Evolutionary conservation across 495 filamentous ascomycete genomes (phyloP).

Genomic region (Xylaria palmicola): DNA sequence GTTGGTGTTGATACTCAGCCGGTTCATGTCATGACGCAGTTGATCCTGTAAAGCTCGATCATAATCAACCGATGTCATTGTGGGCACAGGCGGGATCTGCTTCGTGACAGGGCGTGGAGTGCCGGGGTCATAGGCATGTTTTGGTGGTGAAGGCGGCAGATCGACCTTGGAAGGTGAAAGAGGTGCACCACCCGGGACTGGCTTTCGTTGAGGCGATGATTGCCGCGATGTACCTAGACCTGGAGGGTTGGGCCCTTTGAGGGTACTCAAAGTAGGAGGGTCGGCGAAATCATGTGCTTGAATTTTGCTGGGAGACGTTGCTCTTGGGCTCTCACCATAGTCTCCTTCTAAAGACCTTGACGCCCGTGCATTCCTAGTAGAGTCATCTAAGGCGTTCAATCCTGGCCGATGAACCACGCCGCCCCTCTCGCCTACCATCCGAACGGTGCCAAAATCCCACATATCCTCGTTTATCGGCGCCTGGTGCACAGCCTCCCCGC

Average conservation of each 20-base stretch:
- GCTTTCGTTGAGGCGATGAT: slow-evolving; percentile 60
- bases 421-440: slow-evolving; percentile 62
- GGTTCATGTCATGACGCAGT: slow-evolving; percentile 58
- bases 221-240: slow-evolving; percentile 38
- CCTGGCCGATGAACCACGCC: slow-evolving; percentile 45
- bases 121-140: slow-evolving; percentile 35
- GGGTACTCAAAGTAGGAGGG: slow-evolving; percentile 33
- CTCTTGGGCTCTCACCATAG: slow-evolving; percentile 47
- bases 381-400: slow-evolving; percentile 68
- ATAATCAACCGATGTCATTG: slow-evolving; percentile 54
- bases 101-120: slow-evolving; percentile 47
- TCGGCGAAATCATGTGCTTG: slow-evolving; percentile 33
- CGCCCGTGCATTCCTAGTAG: slow-evolving; percentile 65
- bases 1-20: slow-evolving; percentile 35
- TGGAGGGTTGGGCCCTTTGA: slow-evolving; percentile 34
- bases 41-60: slow-evolving; percentile 59
- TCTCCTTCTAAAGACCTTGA: slow-evolving; percentile 45
- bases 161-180: slow-evolving; percentile 63
- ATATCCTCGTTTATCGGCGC: slow-evolving; percentile 69
- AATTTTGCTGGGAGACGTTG: slow-evolving; percentile 42
- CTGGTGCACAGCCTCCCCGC: slow-evolving; percentile 35
- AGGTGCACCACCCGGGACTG: slow-evolving; percentile 41
- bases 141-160: slow-evolving; percentile 56
- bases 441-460: slow-evolving; percentile 95
- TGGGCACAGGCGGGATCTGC: slow-evolving; percentile 33